These are phyloP conservation scores for Sclerotiophoma versabilis DNA, from an alignment of 2,329 filamentous ascomycete genomes.

Conservation along the genomic window DNA sequence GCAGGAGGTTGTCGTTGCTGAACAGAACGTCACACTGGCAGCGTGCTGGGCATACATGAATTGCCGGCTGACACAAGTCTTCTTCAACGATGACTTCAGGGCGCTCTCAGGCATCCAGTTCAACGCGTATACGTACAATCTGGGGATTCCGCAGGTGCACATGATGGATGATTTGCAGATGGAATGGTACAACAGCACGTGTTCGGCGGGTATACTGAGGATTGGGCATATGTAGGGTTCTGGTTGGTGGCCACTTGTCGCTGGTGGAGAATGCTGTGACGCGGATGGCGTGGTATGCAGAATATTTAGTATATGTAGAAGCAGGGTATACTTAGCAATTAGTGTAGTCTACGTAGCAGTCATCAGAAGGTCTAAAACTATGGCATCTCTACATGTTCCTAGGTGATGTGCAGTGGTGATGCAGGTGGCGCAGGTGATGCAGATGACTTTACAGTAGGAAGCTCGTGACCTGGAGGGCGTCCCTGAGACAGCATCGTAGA, in stretches of 20 bases:
- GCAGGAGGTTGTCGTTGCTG: slow-evolving; percentile 45
- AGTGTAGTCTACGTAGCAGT: too few relatives aligned
- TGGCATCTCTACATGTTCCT: too few relatives aligned
- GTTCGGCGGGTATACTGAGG: slow-evolving; percentile 53
- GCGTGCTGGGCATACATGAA: slow-evolving; percentile 51
- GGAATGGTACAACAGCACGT: slow-evolving; percentile 60
- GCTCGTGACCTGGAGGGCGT: too few relatives aligned
- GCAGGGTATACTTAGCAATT: too few relatives aligned
- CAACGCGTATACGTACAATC: slow-evolving; percentile 52
- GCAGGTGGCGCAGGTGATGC: too few relatives aligned
- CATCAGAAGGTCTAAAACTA: too few relatives aligned
- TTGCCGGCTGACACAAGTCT: slow-evolving; percentile 54
- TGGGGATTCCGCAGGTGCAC: slow-evolving; percentile 50
- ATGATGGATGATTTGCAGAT: slow-evolving; percentile 59
- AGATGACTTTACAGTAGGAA: too few relatives aligned
- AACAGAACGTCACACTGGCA: slow-evolving; percentile 52
- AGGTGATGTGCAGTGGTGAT: too few relatives aligned
- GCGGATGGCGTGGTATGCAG: neutral
- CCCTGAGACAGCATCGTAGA: too few relatives aligned
- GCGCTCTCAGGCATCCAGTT: slow-evolving; percentile 58
- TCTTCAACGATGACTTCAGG: slow-evolving; percentile 50
- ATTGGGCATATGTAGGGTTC: slow-evolving; percentile 37
- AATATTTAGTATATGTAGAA: slow-evolving; percentile 21
- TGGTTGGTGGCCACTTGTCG: neutral
- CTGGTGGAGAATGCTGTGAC: neutral